A percentile compares a stretch with the other conserved stretches of the same genome.
phyloP scores from a whole-genome alignment of 1,139 yeast species.

The Geotrichum histeridarum region DNA sequence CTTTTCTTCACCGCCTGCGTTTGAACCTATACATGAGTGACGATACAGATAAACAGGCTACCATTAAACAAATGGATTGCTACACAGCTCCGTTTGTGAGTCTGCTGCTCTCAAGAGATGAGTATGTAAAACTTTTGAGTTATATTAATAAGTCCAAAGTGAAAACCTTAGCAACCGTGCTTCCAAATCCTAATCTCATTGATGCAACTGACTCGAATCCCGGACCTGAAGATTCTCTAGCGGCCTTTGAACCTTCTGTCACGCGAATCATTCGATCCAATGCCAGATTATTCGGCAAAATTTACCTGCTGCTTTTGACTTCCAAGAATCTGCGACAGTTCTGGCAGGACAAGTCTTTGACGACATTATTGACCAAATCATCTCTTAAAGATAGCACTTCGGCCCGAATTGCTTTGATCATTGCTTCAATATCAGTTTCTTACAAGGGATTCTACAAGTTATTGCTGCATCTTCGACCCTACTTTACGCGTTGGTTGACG shows the following conservation, averaged over 20 bases:
- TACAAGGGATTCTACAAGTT: constrained; percentile 29
- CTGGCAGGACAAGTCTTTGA: constrained; percentile 15
- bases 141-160: not conserved
- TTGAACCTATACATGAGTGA: too few relatives aligned
- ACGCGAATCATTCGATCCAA: constrained; percentile 27
- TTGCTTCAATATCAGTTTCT: constrained; percentile 30
- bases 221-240: constrained; percentile 4
- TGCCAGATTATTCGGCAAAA: constrained; percentile 30
- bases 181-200: not conserved
- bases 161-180: not conserved
- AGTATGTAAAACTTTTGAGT: not conserved
- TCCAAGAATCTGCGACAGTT: constrained; percentile 23
- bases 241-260: constrained; percentile 4
- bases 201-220: not conserved
- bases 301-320: constrained; percentile 28
- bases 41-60: not conserved
- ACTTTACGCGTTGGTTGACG: constrained; percentile 10
- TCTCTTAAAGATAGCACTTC: constrained; percentile 18
- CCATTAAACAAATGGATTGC: not conserved
- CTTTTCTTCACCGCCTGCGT: too few relatives aligned
- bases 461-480: constrained; percentile 20
- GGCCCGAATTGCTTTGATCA: constrained; percentile 28
- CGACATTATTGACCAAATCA: constrained; percentile 6
- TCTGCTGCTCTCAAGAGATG: constrained; percentile 2
- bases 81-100: not conserved